Evolutionary conservation across 495 filamentous ascomycete species (phyloP).

Genomic region (Talaromyces proteolyticus): DNA sequence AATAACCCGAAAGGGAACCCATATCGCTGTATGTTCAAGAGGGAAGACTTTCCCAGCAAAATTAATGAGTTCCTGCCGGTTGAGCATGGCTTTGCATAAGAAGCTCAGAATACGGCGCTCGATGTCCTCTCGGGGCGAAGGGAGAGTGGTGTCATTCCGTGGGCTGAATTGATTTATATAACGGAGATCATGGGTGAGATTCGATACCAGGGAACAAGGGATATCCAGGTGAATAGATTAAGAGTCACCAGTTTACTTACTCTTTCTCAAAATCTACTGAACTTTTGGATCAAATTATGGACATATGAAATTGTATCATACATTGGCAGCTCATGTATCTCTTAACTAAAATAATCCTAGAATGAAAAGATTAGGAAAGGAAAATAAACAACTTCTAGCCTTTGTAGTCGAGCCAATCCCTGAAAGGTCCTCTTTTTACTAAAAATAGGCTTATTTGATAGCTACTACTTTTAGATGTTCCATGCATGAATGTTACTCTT

Average conservation of each 20-base stretch:
- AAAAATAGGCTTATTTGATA: background rate
- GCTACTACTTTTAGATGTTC: background rate
- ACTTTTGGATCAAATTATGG: background rate
- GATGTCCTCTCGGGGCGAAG: conserved; percentile 13
- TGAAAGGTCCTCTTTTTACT: background rate
- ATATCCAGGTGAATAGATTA: background rate
- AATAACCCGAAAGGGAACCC: background rate
- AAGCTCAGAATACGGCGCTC: conserved; percentile 15
- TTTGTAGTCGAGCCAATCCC: background rate
- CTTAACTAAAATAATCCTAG: background rate
- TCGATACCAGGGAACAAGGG: conserved; percentile 11
- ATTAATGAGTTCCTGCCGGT: conserved; percentile 7
- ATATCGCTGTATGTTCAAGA: background rate
- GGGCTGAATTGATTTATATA: conserved; percentile 13
- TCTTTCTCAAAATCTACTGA: background rate
- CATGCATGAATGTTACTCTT: too few species aligned
- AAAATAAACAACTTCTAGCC: background rate
- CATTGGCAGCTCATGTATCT: background rate
- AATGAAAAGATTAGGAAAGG: background rate
- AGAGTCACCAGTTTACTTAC: background rate
- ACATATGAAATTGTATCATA: background rate
- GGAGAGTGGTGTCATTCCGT: conserved; percentile 15
- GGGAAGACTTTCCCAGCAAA: conserved; percentile 2
- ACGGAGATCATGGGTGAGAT: conserved; percentile 24
- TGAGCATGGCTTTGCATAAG: conserved; percentile 14